These are phyloP conservation scores for Cadophora luteo-olivacea DNA, from an alignment of 2,329 filamentous ascomycete genomes.

Conservation along the genomic window DNA sequence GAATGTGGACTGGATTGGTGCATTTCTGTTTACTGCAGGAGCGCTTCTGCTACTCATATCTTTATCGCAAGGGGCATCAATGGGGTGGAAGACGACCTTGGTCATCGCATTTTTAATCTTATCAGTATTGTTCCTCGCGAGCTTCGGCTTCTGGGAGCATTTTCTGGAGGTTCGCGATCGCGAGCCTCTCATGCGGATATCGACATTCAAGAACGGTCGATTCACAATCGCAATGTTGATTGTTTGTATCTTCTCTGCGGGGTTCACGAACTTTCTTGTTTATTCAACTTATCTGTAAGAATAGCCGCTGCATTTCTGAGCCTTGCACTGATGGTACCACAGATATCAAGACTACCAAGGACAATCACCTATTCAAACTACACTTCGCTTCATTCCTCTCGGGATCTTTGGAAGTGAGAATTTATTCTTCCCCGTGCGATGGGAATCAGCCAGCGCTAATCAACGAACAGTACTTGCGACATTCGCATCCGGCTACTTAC, in stretches of 20 bases:
- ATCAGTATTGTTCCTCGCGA: conserved; percentile 53
- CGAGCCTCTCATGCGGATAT: conserved; percentile 70
- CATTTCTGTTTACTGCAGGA: conserved; percentile 65
- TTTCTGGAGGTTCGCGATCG: conserved; percentile 58
- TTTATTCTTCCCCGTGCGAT: too few species aligned
- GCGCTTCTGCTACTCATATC: conserved; percentile 70
- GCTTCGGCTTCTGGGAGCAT: conserved; percentile 42
- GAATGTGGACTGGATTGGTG: conserved; percentile 72
- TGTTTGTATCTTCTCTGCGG: conserved; percentile 70
- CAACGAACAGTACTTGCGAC: conserved; percentile 28
- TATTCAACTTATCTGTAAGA: conserved; percentile 67
- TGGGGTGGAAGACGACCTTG: conserved; percentile 71
- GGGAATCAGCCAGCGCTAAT: neutral
- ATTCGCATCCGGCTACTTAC: conserved; percentile 37
- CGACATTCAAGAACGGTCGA: conserved; percentile 63
- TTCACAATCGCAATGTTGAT: conserved; percentile 70
- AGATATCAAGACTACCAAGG: conserved; percentile 72
- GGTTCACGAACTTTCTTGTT: conserved; percentile 72
- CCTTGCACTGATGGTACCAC: too few species aligned
- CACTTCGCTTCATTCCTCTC: conserved; percentile 71
- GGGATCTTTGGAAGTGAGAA: conserved; percentile 58
- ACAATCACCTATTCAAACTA: conserved; percentile 67
- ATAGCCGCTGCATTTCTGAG: too few species aligned
- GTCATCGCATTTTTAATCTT: conserved; percentile 64
- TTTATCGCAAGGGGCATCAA: conserved; percentile 72